phyloP scores from a whole-genome alignment of 306 rosid genomes.

The Neltuma alba region DNA sequence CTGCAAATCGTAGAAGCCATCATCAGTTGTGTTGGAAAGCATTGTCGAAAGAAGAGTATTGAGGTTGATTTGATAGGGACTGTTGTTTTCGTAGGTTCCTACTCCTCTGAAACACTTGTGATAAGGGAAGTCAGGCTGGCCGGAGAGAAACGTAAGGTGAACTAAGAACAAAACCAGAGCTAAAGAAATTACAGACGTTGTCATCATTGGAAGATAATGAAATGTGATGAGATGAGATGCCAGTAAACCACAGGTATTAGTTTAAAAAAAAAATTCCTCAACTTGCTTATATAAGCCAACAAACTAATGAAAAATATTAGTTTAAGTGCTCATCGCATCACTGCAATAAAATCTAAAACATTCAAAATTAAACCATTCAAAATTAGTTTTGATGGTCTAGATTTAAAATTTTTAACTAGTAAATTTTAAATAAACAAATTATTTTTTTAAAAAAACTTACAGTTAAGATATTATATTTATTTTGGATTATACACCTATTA shows the following conservation, averaged over 20 bases:
- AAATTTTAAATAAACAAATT: too few species aligned
- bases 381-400: too few species aligned
- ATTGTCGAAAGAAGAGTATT: neutral
- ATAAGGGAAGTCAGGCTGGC: neutral
- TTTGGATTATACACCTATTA: too few species aligned
- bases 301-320: neutral
- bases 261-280: neutral
- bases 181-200: neutral
- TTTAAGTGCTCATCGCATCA: too few species aligned
- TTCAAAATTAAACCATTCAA: too few species aligned
- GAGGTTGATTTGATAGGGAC: neutral
- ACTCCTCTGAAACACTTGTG: neutral
- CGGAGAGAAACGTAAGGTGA: neutral
- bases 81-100: neutral
- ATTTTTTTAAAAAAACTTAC: too few species aligned
- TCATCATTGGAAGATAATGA: neutral
- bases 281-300: neutral
- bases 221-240: neutral
- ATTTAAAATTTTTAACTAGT: too few species aligned
- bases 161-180: neutral
- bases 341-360: too few species aligned
- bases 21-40: neutral
- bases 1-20: neutral
- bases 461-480: too few species aligned
- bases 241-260: neutral